These are phyloP conservation scores for Yarrowia keelungensis DNA, from an alignment of 805 yeast genomes.

Conservation along the genomic window DNA sequence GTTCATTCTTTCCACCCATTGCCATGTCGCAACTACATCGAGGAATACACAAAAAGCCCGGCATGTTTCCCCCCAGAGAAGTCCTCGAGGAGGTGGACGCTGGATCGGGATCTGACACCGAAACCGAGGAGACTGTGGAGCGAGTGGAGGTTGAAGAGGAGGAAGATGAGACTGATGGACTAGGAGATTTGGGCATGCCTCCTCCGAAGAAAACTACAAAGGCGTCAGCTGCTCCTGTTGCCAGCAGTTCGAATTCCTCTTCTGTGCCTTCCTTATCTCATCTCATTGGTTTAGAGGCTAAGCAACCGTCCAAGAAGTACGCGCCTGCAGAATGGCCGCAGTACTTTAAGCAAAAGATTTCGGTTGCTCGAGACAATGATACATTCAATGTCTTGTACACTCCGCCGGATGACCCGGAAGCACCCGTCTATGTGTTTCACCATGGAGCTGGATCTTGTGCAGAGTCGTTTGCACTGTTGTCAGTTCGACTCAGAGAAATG, in stretches of 20 bases:
- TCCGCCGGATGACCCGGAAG: conserved; percentile 55
- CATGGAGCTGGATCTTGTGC: conserved; percentile 97
- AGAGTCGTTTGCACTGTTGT: conserved; percentile 70
- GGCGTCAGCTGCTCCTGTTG: background rate
- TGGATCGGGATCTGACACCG: conserved; percentile 26
- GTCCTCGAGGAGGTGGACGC: conserved; percentile 23
- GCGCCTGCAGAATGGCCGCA: conserved; percentile 36
- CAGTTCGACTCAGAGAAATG: conserved; percentile 49
- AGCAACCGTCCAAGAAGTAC: conserved; percentile 11
- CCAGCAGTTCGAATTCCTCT: background rate
- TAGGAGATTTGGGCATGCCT: conserved; percentile 27
- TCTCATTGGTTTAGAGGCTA: conserved; percentile 6
- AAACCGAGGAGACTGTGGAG: conserved; percentile 16
- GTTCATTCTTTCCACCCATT: background rate
- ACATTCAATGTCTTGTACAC: conserved; percentile 64
- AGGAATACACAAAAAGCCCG: conserved; percentile 31
- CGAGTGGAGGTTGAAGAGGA: background rate
- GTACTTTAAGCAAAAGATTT: conserved; percentile 18
- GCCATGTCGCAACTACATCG: conserved; percentile 30
- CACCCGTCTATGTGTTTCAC: conserved; percentile 74
- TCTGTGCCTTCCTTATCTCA: background rate
- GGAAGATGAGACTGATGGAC: conserved; percentile 11
- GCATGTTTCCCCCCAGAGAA: conserved; percentile 19
- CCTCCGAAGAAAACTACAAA: conserved; percentile 11
- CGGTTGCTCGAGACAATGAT: conserved; percentile 10